Percentiles rank a stretch among this genome's conserved stretches.
Conservation (phyloP, 306 rosid genomes). For the Quercus cerris region DNA sequence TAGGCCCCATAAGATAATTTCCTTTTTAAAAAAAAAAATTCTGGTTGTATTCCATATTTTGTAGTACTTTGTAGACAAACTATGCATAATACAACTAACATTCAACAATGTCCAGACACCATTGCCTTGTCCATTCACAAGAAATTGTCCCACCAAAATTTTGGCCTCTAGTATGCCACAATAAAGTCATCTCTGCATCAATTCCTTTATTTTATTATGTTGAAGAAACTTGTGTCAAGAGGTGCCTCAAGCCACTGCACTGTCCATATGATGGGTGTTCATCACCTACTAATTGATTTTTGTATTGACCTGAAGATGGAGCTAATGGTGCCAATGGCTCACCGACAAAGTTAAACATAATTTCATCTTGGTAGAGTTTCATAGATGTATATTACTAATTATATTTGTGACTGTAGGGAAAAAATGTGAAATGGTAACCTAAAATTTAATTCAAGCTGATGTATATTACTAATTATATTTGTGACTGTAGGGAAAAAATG, state of each 20-base stretch:
- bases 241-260: neutral
- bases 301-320: neutral
- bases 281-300: neutral
- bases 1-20: constrained; percentile 22
- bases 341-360: neutral
- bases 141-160: constrained; percentile 6
- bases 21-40: neutral
- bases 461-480: neutral
- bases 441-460: neutral
- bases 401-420: too few species aligned
- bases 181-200: constrained; percentile 20
- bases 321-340: neutral
- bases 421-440: too few species aligned
- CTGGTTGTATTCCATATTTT: constrained; percentile 17
- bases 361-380: neutral
- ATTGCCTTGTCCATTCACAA: constrained; percentile 13
- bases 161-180: constrained; percentile 25
- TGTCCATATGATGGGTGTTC: neutral
- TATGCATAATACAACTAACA: neutral
- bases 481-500: too few species aligned
- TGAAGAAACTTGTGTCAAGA: too few species aligned
- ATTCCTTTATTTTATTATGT: neutral
- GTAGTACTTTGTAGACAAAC: constrained; percentile 3
- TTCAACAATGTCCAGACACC: constrained; percentile 17
- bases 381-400: neutral